These are phyloP conservation scores for Alisma plantagoaquatica DNA, from an alignment of 106 monocot genomes.

Conservation along the genomic window DNA sequence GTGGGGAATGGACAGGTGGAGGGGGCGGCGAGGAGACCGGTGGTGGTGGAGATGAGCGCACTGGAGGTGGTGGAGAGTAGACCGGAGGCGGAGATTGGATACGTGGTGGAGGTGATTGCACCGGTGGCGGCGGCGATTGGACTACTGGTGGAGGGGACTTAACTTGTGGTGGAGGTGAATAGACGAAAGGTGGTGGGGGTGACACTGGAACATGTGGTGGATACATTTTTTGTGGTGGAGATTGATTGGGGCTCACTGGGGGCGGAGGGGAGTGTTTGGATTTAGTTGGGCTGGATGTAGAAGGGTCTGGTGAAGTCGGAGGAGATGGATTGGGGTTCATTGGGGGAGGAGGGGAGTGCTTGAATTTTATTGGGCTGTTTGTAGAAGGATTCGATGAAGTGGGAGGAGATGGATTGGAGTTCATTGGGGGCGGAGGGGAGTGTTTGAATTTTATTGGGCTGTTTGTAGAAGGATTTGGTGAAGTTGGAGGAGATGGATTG, in stretches of 20 bases:
- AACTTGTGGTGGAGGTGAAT: neutral
- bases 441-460: conserved; percentile 1
- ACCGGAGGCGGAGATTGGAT: neutral
- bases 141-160: neutral
- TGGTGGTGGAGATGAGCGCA: conserved; percentile 7
- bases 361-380: too few relatives aligned
- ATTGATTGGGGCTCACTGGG: neutral
- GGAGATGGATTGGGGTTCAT: neutral
- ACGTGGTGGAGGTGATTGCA: neutral
- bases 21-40: conserved; percentile 1
- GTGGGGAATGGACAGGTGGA: conserved; percentile 3
- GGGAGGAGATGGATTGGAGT: too few relatives aligned
- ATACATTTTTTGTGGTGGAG: too few relatives aligned
- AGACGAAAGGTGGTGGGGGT: neutral
- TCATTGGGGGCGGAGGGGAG: too few relatives aligned
- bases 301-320: too few relatives aligned
- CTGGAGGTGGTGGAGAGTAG: conserved; percentile 1
- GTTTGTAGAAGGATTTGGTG: neutral
- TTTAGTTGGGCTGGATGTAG: neutral
- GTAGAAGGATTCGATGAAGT: too few relatives aligned
- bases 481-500: neutral
- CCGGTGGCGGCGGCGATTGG: neutral
- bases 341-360: neutral
- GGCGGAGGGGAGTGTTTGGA: neutral
- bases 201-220: neutral